A percentile compares a stretch with the other conserved stretches of the same genome.
Conservation (phyloP, 2,329 filamentous ascomycete species). For the Clonostachys byssicola region DNA sequence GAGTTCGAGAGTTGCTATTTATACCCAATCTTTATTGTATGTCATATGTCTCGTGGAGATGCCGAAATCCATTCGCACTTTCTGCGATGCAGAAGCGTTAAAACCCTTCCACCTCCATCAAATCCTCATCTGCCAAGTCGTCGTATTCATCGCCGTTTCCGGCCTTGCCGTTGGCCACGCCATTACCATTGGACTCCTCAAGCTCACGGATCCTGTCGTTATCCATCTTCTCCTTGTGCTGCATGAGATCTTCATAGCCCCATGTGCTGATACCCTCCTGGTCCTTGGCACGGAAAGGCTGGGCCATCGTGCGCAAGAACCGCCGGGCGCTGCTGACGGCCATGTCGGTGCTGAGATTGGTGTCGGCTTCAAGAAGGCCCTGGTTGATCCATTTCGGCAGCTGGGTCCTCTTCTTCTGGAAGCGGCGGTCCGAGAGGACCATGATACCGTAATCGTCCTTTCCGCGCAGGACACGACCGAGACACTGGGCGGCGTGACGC, state of each 20-base stretch:
- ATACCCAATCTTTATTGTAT: too few species aligned
- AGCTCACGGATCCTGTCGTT: conserved; percentile 63
- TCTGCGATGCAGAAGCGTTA: neutral
- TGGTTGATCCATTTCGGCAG: conserved; percentile 96
- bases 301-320: conserved; percentile 87
- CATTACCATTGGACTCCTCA: conserved; percentile 28
- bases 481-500: conserved; percentile 95
- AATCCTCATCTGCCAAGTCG: conserved; percentile 46
- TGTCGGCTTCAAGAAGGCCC: conserved; percentile 77
- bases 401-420: conserved; percentile 85
- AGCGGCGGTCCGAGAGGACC: conserved; percentile 92
- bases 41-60: too few species aligned
- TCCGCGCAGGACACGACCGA: conserved; percentile 88
- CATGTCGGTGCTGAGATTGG: conserved; percentile 93
- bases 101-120: conserved; percentile 45
- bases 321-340: conserved; percentile 83
- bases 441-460: conserved; percentile 99
- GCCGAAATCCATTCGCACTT: too few species aligned
- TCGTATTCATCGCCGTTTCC: conserved; percentile 35
- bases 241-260: conserved; percentile 74
- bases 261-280: conserved; percentile 94
- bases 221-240: conserved; percentile 72
- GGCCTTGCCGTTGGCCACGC: conserved; percentile 4
- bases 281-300: conserved; percentile 77
- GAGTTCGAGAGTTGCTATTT: too few species aligned